Evolutionary conservation across 2,329 filamentous ascomycete genomes (phyloP), one percentile per base, ranked within the genome.

Genomic region (Fusarium dlaminii): DNA sequence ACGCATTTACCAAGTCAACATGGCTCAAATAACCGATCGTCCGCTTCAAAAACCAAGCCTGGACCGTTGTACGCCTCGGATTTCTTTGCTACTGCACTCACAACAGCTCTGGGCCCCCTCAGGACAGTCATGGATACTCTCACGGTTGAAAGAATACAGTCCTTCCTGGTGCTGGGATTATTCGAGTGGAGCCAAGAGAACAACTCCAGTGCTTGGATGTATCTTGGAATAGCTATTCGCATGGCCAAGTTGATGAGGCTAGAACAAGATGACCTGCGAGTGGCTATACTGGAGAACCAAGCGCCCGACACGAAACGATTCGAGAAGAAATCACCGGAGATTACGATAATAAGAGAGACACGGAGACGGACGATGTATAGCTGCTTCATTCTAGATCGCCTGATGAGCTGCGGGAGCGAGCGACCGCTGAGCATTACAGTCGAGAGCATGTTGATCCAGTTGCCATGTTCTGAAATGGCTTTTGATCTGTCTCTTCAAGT

Each of bases 281-380:
- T 67, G 45, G 37, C 52, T 20, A 39, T 61, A 34, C 30, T 61
- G 6, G 45, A 43, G 17, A 43, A 17, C 5, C 52, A 46, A 29
- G 6, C 51, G 8, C 9, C 27, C 1, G 17, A 9, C 32, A 32
- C 62, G 27, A 32, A 30, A n/a, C 24, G 4, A n/a, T 32, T 49
- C 20, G 29, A 29, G 14, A 67, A 8, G 10, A 52, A 24, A 8
- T 40, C 34, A 7, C 27, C 52, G 6, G 65, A 67, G 14, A 40
- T 52, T 15, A 13, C 39, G 5, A 67, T 67, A 14, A 32, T 67
- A 32, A 67, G 63, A 40, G 65, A 67, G 79, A 87, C 91, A 18
- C 85, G 87, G 68, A 86, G 92, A 32, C 88, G 93, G 12, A 93
- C 92, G 2, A 92, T 94, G 84, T 94, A 92, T 84, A 93, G 92